phyloP scores from a whole-genome alignment of 768 basidiomycete genomes.

The Trametes meyenii region DNA sequence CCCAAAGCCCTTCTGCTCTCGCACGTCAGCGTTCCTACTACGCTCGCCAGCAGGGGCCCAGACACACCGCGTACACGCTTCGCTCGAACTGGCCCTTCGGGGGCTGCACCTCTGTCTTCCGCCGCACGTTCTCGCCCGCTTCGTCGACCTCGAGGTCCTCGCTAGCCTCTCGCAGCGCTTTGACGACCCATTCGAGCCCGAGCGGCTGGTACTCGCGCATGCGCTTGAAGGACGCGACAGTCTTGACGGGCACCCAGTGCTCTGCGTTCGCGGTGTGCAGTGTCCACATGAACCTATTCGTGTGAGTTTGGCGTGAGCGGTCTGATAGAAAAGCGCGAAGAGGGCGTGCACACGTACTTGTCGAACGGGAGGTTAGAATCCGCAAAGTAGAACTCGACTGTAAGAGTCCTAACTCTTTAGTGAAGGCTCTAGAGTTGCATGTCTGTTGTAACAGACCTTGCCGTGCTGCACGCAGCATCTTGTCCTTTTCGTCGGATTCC shows the following conservation, averaged over 20 bases:
- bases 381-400: conserved; percentile 96
- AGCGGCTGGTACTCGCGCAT: conserved; percentile 73
- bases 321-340: background rate
- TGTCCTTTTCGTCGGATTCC: conserved; percentile 39
- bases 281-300: conserved; percentile 91
- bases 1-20: conserved; percentile 82
- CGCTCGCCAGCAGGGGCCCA: background rate
- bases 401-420: background rate
- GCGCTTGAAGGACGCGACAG: conserved; percentile 91
- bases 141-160: conserved; percentile 73
- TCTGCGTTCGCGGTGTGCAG: conserved; percentile 77
- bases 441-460: conserved; percentile 48
- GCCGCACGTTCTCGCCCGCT: conserved; percentile 69
- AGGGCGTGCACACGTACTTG: conserved; percentile 52
- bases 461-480: conserved; percentile 51
- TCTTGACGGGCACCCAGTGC: conserved; percentile 89
- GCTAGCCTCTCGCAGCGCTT: conserved; percentile 56
- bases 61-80: conserved; percentile 85
- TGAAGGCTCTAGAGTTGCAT: background rate
- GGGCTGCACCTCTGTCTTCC: conserved; percentile 73
- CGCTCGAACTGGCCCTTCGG: conserved; percentile 81
- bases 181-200: conserved; percentile 70
- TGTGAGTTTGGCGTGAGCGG: background rate
- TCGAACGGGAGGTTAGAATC: conserved; percentile 95
- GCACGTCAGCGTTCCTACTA: background rate